phyloP scores from a whole-genome alignment of 805 yeast genomes.

The Cyberlindnera xishuangbannaensis region DNA sequence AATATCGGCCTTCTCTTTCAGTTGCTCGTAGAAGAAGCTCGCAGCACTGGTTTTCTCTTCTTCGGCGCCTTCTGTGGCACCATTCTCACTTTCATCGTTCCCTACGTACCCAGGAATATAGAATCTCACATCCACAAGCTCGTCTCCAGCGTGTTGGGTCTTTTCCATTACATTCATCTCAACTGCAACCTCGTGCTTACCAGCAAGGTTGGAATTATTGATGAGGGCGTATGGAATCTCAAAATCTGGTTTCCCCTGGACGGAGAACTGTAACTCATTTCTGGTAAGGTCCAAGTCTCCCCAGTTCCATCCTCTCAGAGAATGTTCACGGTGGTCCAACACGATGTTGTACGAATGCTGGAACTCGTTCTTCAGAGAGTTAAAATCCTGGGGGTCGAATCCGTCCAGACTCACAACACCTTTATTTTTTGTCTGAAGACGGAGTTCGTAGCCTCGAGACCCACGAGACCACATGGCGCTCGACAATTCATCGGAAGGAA shows the following conservation, averaged over 20 bases:
- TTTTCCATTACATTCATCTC: conserved; percentile 64
- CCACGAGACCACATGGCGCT: conserved; percentile 90
- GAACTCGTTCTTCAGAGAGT: conserved; percentile 74
- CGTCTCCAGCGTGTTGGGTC: conserved; percentile 80
- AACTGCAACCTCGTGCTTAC: conserved; percentile 88
- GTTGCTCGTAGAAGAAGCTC: conserved; percentile 78
- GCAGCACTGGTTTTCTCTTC: conserved; percentile 64
- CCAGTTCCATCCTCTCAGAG: conserved; percentile 99
- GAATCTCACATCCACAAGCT: conserved; percentile 89
- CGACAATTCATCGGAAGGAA: conserved; percentile 81
- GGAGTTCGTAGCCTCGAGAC: conserved; percentile 82
- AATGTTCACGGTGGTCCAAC: conserved; percentile 83
- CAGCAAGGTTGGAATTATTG: conserved; percentile 81
- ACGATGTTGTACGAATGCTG: conserved; percentile 68
- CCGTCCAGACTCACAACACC: conserved; percentile 91
- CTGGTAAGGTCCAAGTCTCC: conserved; percentile 90
- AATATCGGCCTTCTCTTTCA: conserved; percentile 89
- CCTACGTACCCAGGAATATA: conserved; percentile 82
- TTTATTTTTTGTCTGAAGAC: conserved; percentile 81
- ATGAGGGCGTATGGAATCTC: conserved; percentile 83
- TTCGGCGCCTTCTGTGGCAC: conserved; percentile 20
- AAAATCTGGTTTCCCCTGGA: conserved; percentile 84
- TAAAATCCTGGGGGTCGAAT: conserved; percentile 79
- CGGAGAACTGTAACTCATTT: conserved; percentile 80
- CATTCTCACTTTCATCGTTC: conserved; percentile 20